These are phyloP conservation scores for Boletus pseudopeckii DNA, from an alignment of 768 basidiomycete species.

Conservation along the genomic window DNA sequence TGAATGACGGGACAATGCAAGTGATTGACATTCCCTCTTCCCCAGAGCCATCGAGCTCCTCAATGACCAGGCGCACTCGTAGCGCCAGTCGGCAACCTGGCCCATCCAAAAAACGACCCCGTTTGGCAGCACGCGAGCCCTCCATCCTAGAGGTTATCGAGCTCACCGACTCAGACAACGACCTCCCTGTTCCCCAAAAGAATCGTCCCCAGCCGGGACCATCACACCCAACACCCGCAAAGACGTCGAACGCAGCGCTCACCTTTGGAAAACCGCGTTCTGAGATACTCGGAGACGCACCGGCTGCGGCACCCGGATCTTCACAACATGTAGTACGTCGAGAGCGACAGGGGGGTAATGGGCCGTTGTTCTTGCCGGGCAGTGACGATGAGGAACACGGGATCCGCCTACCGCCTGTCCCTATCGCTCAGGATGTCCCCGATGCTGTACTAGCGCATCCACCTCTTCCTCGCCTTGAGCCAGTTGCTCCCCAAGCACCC, in stretches of 20 bases:
- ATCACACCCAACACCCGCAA: conserved; percentile 8
- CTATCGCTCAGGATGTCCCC: background rate
- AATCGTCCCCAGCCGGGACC: background rate
- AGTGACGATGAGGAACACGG: conserved; percentile 32
- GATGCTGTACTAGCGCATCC: background rate
- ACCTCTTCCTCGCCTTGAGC: background rate
- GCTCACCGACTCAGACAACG: conserved; percentile 50
- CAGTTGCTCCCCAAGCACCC: conserved; percentile 4
- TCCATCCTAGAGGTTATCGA: conserved; percentile 41
- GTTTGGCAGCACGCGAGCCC: background rate
- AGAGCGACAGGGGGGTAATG: background rate
- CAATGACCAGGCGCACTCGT: conserved; percentile 15
- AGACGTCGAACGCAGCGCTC: background rate
- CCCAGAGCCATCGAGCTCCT: conserved; percentile 15
- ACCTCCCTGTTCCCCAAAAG: conserved; percentile 13
- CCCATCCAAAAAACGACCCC: conserved; percentile 14
- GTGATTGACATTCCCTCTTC: conserved; percentile 28
- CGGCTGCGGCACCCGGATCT: conserved; percentile 10
- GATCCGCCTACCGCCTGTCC: background rate
- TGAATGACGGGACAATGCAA: conserved; percentile 16
- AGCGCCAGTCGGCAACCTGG: conserved; percentile 21
- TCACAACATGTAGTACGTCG: conserved; percentile 5
- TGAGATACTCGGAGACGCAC: conserved; percentile 6
- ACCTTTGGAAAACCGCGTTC: conserved; percentile 15
- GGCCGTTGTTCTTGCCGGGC: conserved; percentile 38